Conservation (phyloP, 441 rosid species). For the Populus hybrid region DNA sequence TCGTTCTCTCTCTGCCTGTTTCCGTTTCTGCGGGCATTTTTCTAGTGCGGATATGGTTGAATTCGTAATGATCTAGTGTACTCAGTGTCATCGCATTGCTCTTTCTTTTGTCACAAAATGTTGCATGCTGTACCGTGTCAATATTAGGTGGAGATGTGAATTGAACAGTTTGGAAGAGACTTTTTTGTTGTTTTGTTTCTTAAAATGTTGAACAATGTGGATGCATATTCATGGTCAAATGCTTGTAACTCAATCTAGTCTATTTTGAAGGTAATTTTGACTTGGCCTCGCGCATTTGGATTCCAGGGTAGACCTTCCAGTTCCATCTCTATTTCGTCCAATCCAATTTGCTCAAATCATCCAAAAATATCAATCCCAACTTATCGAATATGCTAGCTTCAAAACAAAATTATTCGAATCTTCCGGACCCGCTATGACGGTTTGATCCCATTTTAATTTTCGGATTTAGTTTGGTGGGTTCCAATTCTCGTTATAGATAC, state of each 20-base stretch:
- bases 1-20: not conserved
- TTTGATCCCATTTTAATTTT: too few species aligned
- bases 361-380: not conserved
- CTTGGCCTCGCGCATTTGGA: not conserved
- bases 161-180: not conserved
- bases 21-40: not conserved
- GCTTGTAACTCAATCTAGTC: not conserved
- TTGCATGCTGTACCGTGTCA: conserved; percentile 14
- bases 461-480: not conserved
- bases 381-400: not conserved
- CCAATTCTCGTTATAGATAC: too few species aligned
- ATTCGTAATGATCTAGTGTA: conserved; percentile 15
- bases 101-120: conserved; percentile 21
- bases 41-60: conserved; percentile 23
- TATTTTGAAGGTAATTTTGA: not conserved
- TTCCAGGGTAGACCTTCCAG: not conserved
- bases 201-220: not conserved
- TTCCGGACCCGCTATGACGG: not conserved
- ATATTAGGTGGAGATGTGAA: conserved; percentile 24
- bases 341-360: not conserved
- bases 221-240: not conserved
- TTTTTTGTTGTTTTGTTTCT: too few species aligned
- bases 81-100: not conserved
- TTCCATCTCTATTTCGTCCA: too few species aligned
- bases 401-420: not conserved